phyloP scores from a whole-genome alignment of 345 rosid species.

The Passiflora organensis region DNA sequence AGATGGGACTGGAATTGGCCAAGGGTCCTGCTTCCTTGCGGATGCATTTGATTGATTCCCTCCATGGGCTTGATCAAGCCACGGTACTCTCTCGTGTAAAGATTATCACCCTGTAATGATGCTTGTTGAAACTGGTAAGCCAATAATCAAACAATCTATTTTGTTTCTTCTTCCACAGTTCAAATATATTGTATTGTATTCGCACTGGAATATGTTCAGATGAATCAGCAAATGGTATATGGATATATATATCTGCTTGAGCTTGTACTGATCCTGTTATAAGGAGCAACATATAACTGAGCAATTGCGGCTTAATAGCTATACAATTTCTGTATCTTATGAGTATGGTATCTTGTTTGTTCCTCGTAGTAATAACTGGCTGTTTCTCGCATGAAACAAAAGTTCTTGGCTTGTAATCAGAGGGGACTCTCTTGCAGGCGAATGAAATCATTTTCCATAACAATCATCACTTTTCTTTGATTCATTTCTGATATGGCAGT shows the following conservation, averaged over 20 bases:
- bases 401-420: no score
- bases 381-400: no score
- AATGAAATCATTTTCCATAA: not conserved
- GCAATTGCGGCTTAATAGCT: not conserved
- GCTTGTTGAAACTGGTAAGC: constrained; percentile 7
- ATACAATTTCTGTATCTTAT: not conserved
- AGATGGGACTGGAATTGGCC: constrained; percentile 64
- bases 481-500: not conserved
- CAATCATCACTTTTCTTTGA: not conserved
- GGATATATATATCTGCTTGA: no score
- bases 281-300: not conserved
- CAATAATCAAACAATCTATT: not conserved
- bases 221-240: no score
- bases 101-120: constrained; percentile 29
- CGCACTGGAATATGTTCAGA: no score
- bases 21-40: constrained; percentile 87
- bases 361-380: no score
- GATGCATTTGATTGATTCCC: constrained; percentile 72
- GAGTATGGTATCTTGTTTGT: not conserved
- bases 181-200: not conserved
- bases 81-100: constrained; percentile 37
- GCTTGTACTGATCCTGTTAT: no score
- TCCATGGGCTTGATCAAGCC: constrained; percentile 56
- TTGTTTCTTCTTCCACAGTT: not conserved
- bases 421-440: no score